These are phyloP conservation scores for Carex arenaria DNA, from an alignment of 202 grass and related monocot species.

Conservation along the genomic window DNA sequence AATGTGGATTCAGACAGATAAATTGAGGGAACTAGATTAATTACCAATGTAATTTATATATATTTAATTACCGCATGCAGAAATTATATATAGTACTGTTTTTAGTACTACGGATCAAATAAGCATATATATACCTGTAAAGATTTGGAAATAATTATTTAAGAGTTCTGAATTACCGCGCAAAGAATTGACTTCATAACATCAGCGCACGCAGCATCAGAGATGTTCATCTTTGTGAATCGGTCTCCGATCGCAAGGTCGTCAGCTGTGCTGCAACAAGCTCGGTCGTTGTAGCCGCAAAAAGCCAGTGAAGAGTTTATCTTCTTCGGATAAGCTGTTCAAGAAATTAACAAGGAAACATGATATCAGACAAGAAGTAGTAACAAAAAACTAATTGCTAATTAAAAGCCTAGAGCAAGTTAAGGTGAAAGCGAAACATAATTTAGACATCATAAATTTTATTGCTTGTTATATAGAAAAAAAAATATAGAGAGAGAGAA, in stretches of 20 bases:
- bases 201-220: constrained; percentile 53
- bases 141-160: not conserved
- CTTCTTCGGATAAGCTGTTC: constrained; percentile 51
- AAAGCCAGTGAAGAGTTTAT: constrained; percentile 54
- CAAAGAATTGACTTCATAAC: constrained; percentile 69
- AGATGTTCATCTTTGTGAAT: constrained; percentile 83
- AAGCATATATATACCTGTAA: not conserved
- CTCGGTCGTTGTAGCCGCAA: constrained; percentile 48
- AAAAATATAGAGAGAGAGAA: not conserved
- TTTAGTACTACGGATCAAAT: not conserved
- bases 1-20: not conserved
- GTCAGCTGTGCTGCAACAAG: constrained; percentile 77
- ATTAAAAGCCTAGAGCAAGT: too few relatives aligned
- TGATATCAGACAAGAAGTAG: too few relatives aligned
- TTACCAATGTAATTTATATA: too few relatives aligned
- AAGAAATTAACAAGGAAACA: not conserved
- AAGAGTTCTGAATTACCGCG: constrained; percentile 33
- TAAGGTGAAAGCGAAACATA: too few relatives aligned
- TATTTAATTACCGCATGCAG: not conserved
- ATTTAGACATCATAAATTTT: too few relatives aligned
- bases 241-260: constrained; percentile 42
- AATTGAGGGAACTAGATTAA: too few relatives aligned
- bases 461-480: too few relatives aligned
- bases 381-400: too few relatives aligned
- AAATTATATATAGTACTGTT: not conserved